Conservation (phyloP, 2,329 filamentous ascomycete species). For the Pseudomassariella vexata region DNA sequence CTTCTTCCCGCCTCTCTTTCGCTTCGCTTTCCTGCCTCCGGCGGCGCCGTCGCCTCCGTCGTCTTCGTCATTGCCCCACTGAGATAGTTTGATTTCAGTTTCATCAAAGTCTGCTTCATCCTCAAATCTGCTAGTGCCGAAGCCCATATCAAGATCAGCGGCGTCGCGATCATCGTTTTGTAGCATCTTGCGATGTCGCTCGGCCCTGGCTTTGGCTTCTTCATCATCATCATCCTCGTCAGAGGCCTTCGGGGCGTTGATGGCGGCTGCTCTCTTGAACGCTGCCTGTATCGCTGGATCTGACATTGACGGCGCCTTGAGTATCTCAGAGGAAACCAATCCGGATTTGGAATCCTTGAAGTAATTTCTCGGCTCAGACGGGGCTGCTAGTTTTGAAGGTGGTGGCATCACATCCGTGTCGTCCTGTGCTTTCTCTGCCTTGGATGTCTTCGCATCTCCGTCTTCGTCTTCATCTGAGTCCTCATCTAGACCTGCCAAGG, state of each 20-base stretch:
- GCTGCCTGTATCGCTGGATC: constrained; percentile 80
- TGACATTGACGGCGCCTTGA: constrained; percentile 50
- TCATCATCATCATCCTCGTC: constrained; percentile 34
- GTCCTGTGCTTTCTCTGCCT: constrained; percentile 15
- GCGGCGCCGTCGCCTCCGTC: constrained; percentile 41
- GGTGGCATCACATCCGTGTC: constrained; percentile 35
- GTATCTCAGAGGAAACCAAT: constrained; percentile 46
- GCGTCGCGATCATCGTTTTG: constrained; percentile 71
- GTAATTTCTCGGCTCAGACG: constrained; percentile 47
- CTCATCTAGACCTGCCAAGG: constrained; percentile 51
- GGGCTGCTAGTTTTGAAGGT: constrained; percentile 32
- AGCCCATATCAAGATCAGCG: constrained; percentile 90
- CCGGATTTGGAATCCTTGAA: constrained; percentile 54
- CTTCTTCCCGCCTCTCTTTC: constrained; percentile 69
- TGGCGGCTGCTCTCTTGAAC: constrained; percentile 73
- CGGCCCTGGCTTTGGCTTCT: constrained; percentile 52
- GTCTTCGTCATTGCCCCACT: constrained; percentile 53
- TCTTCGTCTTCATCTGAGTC: constrained; percentile 33
- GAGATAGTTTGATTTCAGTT: constrained; percentile 60
- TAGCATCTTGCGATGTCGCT: constrained; percentile 69
- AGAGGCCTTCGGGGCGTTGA: constrained; percentile 41
- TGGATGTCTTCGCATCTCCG: constrained; percentile 11
- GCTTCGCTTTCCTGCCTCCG: constrained; percentile 43
- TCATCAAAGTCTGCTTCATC: constrained; percentile 80
- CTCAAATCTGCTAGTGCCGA: constrained; percentile 79